Base-by-base conservation (phyloP, 2,329 filamentous ascomycete species). In the Sporothrix inflata region DNA sequence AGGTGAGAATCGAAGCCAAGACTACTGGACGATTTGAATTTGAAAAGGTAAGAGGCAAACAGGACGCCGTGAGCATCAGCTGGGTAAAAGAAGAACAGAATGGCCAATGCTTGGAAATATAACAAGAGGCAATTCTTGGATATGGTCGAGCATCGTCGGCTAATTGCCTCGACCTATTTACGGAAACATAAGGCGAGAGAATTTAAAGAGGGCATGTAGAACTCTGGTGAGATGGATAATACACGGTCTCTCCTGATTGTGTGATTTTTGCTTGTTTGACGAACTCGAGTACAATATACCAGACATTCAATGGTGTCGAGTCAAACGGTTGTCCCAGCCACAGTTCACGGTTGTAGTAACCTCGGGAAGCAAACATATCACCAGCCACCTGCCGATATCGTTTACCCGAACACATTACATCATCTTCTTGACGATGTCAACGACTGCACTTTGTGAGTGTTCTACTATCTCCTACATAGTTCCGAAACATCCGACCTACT, bases 401-500 rank as follows among this genome's bases (percentile, higher is more conserved):
- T 11, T 55, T 16, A 55, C 53, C 16, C 14, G 24, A 30, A 16
- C 5, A 38, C 30, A 60, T 60, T 60, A 38, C 55, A 60, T 55
- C 24, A 55, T 55, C 53, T 30, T 30, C 24, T 19, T 16, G 19
- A 21, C 47, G 47, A 21, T 51, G 47, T 47, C 27, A 30, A 34
- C 16, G 8, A 9, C 12, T 19, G 30, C 30, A 34, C 30, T 34
- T 34, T 34, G 30, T 34, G 30, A 34, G 30, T 34, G 30, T 34
- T 34, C 30, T 34, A 34, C 30, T 42, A 24, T 61, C 34, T 42
- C 57, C 34, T 61, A 1, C n/a, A 42, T 21, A 38, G 4, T 21
- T 24, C 57, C 57, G 57, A 42, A 42, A 0, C 57, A 63, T 63
- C 57, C 57, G 57, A 63, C 57, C 57, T 63, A 42, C 57, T 42